Evolutionary conservation across 495 filamentous ascomycete genomes (phyloP).

Genomic region (Elasticomyces elasticus): DNA sequence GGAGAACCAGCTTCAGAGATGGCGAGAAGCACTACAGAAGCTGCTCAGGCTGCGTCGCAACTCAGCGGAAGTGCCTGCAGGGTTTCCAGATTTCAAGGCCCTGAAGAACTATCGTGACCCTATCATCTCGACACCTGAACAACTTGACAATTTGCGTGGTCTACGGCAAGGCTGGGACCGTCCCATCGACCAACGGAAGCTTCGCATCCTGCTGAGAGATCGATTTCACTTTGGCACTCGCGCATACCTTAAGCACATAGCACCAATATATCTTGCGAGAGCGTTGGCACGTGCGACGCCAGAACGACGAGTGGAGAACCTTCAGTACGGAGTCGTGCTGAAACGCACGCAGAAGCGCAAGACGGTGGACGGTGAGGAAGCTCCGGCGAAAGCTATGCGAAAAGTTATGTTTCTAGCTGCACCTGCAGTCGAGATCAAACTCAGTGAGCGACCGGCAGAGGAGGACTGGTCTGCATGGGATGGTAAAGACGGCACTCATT

Average conservation of each 20-base stretch:
- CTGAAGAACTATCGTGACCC: conserved; percentile 21
- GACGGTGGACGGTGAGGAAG: conserved; percentile 2
- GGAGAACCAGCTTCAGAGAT: conserved; percentile 8
- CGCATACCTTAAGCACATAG: conserved; percentile 13
- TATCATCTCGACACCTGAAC: conserved; percentile 14
- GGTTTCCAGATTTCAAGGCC: conserved; percentile 9
- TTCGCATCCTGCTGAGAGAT: conserved; percentile 13
- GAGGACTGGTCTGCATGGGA: conserved; percentile 13
- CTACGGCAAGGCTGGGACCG: conserved; percentile 20
- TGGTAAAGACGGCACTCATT: conserved; percentile 12
- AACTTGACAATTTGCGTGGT: conserved; percentile 16
- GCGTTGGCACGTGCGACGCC: neutral
- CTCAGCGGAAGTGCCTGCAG: neutral
- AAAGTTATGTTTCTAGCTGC: conserved; percentile 12
- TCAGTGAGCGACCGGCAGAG: conserved; percentile 1
- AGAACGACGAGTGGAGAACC: conserved; percentile 3
- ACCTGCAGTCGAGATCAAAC: conserved; percentile 10
- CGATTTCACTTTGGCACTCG: conserved; percentile 20
- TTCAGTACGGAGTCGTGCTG: neutral
- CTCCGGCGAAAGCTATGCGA: neutral
- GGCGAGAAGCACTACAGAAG: conserved; percentile 6
- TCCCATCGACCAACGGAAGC: conserved; percentile 20
- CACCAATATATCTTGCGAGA: conserved; percentile 7
- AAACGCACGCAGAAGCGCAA: conserved; percentile 6
- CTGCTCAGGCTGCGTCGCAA: conserved; percentile 3